A percentile compares a stretch with the other conserved stretches of the same genome.
Conservation (phyloP, 768 basidiomycete genomes). For the Lactifluus piperatus region DNA sequence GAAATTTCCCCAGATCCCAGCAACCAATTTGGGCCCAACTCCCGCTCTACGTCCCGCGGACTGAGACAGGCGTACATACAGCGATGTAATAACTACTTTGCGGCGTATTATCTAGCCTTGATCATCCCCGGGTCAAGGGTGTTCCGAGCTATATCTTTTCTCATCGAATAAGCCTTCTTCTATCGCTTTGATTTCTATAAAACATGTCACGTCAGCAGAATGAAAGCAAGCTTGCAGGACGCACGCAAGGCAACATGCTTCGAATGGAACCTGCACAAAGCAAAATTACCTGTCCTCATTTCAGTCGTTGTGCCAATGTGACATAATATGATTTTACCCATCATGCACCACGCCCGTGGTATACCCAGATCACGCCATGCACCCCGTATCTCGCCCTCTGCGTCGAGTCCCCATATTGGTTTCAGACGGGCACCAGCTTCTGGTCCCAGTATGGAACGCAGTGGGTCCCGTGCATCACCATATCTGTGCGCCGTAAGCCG, state of each 20-base stretch:
- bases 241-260: constrained; percentile 56
- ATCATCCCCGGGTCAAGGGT: not conserved
- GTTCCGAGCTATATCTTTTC: constrained; percentile 23
- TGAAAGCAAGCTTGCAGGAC: constrained; percentile 23
- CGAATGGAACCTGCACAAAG: constrained; percentile 56
- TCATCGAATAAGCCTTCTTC: constrained; percentile 39
- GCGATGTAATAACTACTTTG: not conserved
- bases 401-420: constrained; percentile 56
- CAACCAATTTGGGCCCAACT: not conserved
- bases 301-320: not conserved
- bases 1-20: not conserved
- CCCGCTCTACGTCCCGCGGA: not conserved
- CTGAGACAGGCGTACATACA: not conserved
- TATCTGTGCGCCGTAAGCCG: constrained; percentile 27
- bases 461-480: constrained; percentile 34
- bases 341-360: constrained; percentile 48
- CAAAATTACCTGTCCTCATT: constrained; percentile 41
- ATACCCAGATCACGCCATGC: constrained; percentile 43
- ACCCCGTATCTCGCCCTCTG: constrained; percentile 53
- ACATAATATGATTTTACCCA: constrained; percentile 34
- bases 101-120: not conserved
- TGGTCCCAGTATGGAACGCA: constrained; percentile 39
- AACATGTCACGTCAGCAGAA: not conserved
- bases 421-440: constrained; percentile 38
- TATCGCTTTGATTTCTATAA: constrained; percentile 59